Percentiles rank a stretch among this genome's conserved stretches.
These are phyloP conservation scores for Saksenaea vasiformis DNA, from an alignment of 371 early-diverging fungal species.

Conservation along the genomic window DNA sequence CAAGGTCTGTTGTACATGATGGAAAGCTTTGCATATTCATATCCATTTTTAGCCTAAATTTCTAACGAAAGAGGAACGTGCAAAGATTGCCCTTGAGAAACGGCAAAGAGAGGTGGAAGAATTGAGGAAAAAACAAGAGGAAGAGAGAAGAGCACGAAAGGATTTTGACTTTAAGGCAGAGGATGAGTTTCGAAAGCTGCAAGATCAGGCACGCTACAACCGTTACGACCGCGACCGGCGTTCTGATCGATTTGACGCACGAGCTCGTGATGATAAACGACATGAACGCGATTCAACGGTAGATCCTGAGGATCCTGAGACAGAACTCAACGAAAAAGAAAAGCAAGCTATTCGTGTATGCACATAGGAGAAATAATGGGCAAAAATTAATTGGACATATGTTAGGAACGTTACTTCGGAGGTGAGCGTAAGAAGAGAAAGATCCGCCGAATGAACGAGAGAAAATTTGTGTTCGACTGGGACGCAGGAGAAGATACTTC, in stretches of 20 bases:
- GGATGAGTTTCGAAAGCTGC: constrained; percentile 38
- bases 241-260: constrained; percentile 11
- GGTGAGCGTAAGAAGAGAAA: constrained; percentile 76
- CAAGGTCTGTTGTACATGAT: constrained; percentile 35
- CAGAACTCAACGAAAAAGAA: constrained; percentile 44
- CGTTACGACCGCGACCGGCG: constrained; percentile 26
- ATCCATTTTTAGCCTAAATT: constrained; percentile 73
- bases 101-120: constrained; percentile 84
- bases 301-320: constrained; percentile 17
- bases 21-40: neutral
- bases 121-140: constrained; percentile 58
- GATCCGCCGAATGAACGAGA: constrained; percentile 83
- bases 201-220: constrained; percentile 16
- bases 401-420: constrained; percentile 87
- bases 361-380: neutral
- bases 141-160: constrained; percentile 61
- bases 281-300: constrained; percentile 14
- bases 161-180: constrained; percentile 62
- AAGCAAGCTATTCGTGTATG: constrained; percentile 51
- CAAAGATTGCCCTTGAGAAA: constrained; percentile 80
- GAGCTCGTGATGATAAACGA: constrained; percentile 19
- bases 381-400: neutral
- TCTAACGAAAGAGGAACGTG: constrained; percentile 91
- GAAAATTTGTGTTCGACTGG: constrained; percentile 98
- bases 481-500: constrained; percentile 95